phyloP scores from a whole-genome alignment of 2,329 filamentous ascomycete species.

The Verticillium zaregamsianum region DNA sequence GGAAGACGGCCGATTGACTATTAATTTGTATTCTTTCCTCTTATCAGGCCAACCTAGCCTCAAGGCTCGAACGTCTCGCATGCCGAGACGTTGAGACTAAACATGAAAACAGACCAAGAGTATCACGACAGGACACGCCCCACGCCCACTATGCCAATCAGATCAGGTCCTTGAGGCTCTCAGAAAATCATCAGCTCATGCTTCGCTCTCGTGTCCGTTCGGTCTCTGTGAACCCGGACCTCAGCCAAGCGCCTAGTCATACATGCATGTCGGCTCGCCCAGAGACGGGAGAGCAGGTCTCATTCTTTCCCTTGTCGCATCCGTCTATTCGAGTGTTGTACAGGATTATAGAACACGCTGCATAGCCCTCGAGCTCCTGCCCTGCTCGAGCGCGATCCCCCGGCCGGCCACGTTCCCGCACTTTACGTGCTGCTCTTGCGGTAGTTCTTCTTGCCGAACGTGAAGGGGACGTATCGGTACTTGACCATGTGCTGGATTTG shows the following conservation, averaged over 20 bases:
- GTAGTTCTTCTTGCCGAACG: constrained; percentile 84
- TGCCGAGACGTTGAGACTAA: not conserved
- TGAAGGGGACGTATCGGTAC: constrained; percentile 96
- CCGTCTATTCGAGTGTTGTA: not conserved
- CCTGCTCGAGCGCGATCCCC: not conserved
- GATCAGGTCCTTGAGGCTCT: not conserved
- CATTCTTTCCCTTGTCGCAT: not conserved
- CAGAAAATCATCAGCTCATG: not conserved
- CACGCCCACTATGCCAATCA: not conserved
- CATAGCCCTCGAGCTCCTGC: not conserved
- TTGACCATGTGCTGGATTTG: constrained; percentile 99
- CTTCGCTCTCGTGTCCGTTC: not conserved
- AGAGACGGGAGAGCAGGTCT: not conserved
- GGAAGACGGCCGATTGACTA: not conserved
- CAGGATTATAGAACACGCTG: not conserved
- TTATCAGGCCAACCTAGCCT: not conserved
- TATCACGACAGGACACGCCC: not conserved
- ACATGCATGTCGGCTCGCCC: not conserved
- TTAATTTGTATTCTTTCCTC: not conserved
- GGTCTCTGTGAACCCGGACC: not conserved
- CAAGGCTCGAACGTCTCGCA: not conserved
- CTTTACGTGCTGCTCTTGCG: constrained; percentile 52
- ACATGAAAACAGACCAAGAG: not conserved
- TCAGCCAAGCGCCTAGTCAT: not conserved
- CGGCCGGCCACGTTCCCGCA: not conserved